These are phyloP conservation scores for Blastobotrys petasosporus DNA, from an alignment of 1,139 yeast genomes.

Conservation along the genomic window DNA sequence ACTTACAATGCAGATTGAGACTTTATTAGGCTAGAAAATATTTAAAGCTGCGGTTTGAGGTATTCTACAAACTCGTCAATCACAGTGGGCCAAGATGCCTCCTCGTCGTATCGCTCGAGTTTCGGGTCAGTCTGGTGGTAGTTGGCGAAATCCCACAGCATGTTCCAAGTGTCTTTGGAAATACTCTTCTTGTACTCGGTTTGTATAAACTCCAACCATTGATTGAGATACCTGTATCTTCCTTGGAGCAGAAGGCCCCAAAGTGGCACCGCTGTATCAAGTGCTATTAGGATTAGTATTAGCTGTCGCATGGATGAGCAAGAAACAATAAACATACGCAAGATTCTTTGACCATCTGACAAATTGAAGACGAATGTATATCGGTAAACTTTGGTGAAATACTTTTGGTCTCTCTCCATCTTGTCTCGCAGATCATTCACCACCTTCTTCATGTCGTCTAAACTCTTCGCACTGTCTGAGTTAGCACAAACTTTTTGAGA, in stretches of 20 bases:
- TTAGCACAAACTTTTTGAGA: constrained; percentile 16
- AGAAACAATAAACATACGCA: constrained; percentile 32
- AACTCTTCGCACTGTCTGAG: constrained; percentile 30
- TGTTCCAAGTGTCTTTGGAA: constrained; percentile 75
- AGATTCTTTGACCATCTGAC: constrained; percentile 53
- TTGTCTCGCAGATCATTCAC: constrained; percentile 37
- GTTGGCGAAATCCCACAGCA: constrained; percentile 63
- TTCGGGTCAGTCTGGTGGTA: constrained; percentile 49
- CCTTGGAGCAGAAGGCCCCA: constrained; percentile 62
- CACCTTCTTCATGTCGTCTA: constrained; percentile 47
- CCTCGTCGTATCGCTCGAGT: constrained; percentile 61
- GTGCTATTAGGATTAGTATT: constrained; percentile 21
- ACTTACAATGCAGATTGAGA: not conserved
- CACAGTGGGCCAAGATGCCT: constrained; percentile 82
- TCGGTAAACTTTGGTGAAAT: constrained; percentile 55
- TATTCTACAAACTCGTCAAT: constrained; percentile 79
- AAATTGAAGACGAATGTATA: constrained; percentile 65
- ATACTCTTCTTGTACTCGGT: constrained; percentile 42
- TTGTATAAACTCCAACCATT: constrained; percentile 48
- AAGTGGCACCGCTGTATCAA: constrained; percentile 65
- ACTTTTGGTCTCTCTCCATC: constrained; percentile 36
- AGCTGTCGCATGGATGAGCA: not conserved
- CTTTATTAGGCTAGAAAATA: not conserved
- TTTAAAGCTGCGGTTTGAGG: constrained; percentile 12
- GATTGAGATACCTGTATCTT: constrained; percentile 35